A percentile compares a stretch with the other conserved stretches of the same genome.
phyloP scores from a whole-genome alignment of 139 green algal genomes.

The Chlamydomonas sp. region DNA sequence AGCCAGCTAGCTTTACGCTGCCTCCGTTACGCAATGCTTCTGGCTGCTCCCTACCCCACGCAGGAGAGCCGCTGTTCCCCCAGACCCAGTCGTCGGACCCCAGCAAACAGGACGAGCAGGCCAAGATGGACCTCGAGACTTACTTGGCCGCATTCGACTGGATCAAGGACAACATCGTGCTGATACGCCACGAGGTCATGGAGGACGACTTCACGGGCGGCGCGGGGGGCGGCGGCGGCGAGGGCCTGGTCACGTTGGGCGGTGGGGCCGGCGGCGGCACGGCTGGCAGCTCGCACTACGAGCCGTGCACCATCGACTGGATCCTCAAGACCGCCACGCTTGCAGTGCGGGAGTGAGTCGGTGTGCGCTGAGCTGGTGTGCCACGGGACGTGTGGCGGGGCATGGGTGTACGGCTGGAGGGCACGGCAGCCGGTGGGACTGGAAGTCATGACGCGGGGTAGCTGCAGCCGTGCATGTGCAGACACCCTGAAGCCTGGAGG shows the following conservation, averaged over 20 bases:
- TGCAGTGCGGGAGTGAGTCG: slow-evolving; percentile 65
- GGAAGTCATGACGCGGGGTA: not conserved
- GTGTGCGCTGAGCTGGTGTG: too few species aligned
- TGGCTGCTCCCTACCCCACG: too few species aligned
- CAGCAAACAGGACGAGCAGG: slow-evolving; percentile 61
- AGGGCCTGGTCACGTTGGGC: not conserved
- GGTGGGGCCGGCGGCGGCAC: not conserved
- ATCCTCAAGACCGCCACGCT: slow-evolving; percentile 79
- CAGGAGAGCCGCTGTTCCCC: slow-evolving; percentile 22
- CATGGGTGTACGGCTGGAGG: too few species aligned
- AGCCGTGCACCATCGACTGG: slow-evolving; percentile 84
- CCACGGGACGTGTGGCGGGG: too few species aligned
- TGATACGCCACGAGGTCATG: slow-evolving; percentile 69
- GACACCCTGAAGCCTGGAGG: too few species aligned
- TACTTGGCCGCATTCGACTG: slow-evolving; percentile 77
- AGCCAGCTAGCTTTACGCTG: too few species aligned
- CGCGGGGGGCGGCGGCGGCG: too few species aligned
- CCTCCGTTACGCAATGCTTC: too few species aligned
- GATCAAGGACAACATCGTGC: slow-evolving; percentile 82
- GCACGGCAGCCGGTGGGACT: slow-evolving; percentile 1
- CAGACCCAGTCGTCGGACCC: not conserved
- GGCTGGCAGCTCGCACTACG: not conserved
- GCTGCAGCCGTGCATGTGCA: too few species aligned
- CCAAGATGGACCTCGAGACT: slow-evolving; percentile 60
- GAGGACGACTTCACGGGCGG: not conserved